phyloP scores from a whole-genome alignment of 2,329 filamentous ascomycete species.

The Aspergillus sp. region DNA sequence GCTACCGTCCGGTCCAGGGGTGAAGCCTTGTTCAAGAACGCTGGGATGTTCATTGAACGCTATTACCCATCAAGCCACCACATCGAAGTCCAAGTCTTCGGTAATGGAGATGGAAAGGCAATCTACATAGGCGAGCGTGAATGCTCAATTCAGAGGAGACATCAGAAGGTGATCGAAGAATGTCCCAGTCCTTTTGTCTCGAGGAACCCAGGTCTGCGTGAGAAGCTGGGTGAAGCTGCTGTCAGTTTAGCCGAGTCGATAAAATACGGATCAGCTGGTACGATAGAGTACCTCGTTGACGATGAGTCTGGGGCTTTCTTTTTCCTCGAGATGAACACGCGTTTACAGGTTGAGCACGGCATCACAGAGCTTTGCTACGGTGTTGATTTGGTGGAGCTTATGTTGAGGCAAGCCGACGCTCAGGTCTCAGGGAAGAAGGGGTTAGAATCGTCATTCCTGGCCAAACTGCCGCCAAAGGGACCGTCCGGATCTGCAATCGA shows the following conservation, averaged over 20 bases:
- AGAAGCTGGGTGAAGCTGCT: conserved; percentile 57
- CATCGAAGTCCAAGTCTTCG: conserved; percentile 86
- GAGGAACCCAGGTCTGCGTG: conserved; percentile 49
- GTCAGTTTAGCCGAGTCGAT: conserved; percentile 55
- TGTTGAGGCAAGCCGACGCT: conserved; percentile 49
- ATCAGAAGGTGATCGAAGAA: conserved; percentile 89
- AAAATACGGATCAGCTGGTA: conserved; percentile 75
- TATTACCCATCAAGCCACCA: conserved; percentile 74
- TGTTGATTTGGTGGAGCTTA: conserved; percentile 48
- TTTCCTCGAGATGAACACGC: conserved; percentile 54
- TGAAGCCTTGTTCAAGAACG: conserved; percentile 69
- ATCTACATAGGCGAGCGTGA: conserved; percentile 82
- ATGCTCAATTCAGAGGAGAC: conserved; percentile 75
- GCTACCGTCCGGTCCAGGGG: conserved; percentile 68
- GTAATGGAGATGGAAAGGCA: conserved; percentile 68
- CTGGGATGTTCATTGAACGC: conserved; percentile 76
- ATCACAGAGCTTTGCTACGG: conserved; percentile 51
- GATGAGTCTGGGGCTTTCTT: conserved; percentile 72
- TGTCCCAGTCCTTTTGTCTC: conserved; percentile 65
- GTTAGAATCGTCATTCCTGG: conserved; percentile 34
- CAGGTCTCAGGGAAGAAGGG: conserved; percentile 40
- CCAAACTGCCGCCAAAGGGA: conserved; percentile 33
- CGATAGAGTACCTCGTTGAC: conserved; percentile 85
- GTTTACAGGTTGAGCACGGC: conserved; percentile 51
- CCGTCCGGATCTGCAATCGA: conserved; percentile 47